These are phyloP conservation scores for Leccinum glutinopallens DNA, from an alignment of 1,284 basidiomycete genomes.

Conservation along the genomic window DNA sequence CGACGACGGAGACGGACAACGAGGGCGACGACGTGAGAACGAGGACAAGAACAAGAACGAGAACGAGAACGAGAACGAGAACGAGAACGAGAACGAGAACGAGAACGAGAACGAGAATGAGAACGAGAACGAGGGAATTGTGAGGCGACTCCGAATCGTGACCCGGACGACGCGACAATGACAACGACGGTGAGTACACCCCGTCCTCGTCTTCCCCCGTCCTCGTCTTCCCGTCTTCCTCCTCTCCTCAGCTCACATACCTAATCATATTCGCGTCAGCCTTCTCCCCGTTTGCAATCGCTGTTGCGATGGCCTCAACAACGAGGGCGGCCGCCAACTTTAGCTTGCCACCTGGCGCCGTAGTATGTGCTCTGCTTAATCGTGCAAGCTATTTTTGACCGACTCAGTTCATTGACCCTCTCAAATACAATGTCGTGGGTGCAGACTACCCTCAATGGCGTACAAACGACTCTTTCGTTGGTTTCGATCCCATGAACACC, in stretches of 20 bases:
- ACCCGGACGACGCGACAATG: too few relatives aligned
- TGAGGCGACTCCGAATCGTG: too few relatives aligned
- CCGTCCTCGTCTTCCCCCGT: too few relatives aligned
- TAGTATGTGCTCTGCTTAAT: slow-evolving; percentile 15
- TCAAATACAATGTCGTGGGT: slow-evolving; percentile 46
- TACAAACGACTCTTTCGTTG: slow-evolving; percentile 37
- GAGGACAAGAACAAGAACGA: too few relatives aligned
- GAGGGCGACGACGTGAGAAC: too few relatives aligned
- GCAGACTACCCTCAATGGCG: slow-evolving; percentile 39
- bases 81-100: too few relatives aligned
- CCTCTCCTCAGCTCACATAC: background rate
- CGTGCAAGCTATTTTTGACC: slow-evolving; percentile 42
- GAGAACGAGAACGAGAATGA: too few relatives aligned
- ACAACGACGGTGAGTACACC: too few relatives aligned
- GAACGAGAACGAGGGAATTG: too few relatives aligned
- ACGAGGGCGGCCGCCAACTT: background rate
- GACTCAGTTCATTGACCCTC: slow-evolving; percentile 44
- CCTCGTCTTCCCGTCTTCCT: too few relatives aligned
- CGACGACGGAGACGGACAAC: too few relatives aligned
- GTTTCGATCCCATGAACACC: slow-evolving; percentile 49
- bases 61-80: too few relatives aligned
- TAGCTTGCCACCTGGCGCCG: slow-evolving; percentile 21
- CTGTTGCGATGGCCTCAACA: background rate
- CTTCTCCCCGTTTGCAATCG: background rate
- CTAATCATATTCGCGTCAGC: slow-evolving; percentile 3